phyloP scores from a whole-genome alignment of 495 filamentous ascomycete species.

The Podospora australis region DNA sequence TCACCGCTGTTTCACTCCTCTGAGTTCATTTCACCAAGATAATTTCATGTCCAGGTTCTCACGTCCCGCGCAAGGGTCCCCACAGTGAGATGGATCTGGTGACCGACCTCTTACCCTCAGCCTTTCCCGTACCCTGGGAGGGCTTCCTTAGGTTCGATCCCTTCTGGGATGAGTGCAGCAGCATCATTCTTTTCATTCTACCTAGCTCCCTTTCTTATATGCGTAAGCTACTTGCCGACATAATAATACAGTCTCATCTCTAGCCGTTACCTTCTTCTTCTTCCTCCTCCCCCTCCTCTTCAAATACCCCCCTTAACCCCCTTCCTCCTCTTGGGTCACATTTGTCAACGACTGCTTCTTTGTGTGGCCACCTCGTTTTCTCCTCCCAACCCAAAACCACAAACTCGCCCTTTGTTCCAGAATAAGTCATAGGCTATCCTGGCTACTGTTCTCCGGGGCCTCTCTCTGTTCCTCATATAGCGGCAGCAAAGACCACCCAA shows the following conservation, averaged over 20 bases:
- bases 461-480: no score
- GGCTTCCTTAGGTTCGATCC: constrained; percentile 12
- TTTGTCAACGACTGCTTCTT: not conserved
- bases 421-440: no score
- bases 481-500: not conserved
- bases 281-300: constrained; percentile 3
- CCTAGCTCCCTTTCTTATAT: constrained; percentile 1
- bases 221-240: constrained; percentile 6
- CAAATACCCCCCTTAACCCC: constrained; percentile 5
- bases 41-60: constrained; percentile 20
- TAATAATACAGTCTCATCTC: constrained; percentile 7
- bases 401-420: no score
- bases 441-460: no score
- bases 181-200: not conserved
- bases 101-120: constrained; percentile 29
- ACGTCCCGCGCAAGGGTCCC: constrained; percentile 21
- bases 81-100: constrained; percentile 33
- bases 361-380: not conserved
- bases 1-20: constrained; percentile 32
- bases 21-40: constrained; percentile 13
- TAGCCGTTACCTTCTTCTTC: not conserved
- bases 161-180: constrained; percentile 11
- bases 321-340: not conserved
- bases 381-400: no score
- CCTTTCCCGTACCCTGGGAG: constrained; percentile 23